Base-by-base conservation (phyloP, 1,284 basidiomycete species). In the Malassezia brasiliensis region DNA sequence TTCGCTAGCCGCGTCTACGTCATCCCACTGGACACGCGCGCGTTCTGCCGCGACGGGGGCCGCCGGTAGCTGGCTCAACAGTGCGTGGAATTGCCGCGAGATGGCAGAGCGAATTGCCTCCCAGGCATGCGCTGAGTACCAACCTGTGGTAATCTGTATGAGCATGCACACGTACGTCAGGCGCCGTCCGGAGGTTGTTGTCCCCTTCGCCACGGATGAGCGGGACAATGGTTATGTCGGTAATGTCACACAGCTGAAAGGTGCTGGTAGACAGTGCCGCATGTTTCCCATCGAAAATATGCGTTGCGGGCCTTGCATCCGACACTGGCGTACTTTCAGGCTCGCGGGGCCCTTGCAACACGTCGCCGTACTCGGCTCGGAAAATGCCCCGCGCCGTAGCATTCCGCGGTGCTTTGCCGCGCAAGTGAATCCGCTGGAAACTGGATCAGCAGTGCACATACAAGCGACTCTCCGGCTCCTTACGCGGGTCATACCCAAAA, bases 191-290 rank as follows among this genome's bases (percentile, higher is more conserved):
- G 2, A 66, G 30, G 34, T 55, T 42, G 7, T 9, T 12, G 1
- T 50, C 45, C 9, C 62, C 59, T 4, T 37, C 12, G 8, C 53
- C 45, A 20, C 53, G 50, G 39, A 73, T 68, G 15, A 56, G 63
- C 1, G 64, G 60, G 28, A 38, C 44, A 31, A 67, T 62, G 14
- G 89, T 83, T 0, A 84, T 83, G 72, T 96, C 94, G 10, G 79
- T 77, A 58, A 98, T 87, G 74, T 98, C 93, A 74, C 87, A 87
- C 6, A 98, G 79, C 75, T 96, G 91, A 75, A 89, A 98, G 17
- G 89, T 86, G 6, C 88, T 88, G 0, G 86, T 84, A 73, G 89
- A 85, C 60, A 85, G 51, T 85, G 83, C 32, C 87, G 75, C 5
- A 82, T 82, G 57, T 82, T 74, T 0, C 1, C 93, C 94, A 72